Base-by-base conservation (phyloP, 305 asterid species). In the Fraxinus sp. region DNA sequence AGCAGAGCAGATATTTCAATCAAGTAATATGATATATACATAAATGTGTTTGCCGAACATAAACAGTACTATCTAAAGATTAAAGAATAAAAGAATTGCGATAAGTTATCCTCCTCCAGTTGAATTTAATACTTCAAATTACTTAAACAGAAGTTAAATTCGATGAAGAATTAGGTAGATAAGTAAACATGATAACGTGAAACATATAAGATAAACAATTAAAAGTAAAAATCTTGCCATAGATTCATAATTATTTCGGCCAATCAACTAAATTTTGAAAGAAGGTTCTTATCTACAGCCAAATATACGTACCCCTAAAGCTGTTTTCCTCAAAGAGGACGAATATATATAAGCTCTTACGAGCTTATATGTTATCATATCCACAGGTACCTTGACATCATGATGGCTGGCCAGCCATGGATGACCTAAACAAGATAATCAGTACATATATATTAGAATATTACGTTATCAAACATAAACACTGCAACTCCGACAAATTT, bases 401-500 rank as follows among this genome's bases (percentile, higher is more conserved):
- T 90, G 96, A 86, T 88, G 87, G 43, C 95, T 95, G 35, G 91
- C 91, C 84, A 97, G 87, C 99, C 99, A 97, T 6, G 99, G 98
- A 90, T 97, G 99, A 91, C 98, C 98, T 96, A 82, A 74, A 85
- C 76, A 89, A 24, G 39, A 89, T 78, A 71, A 81, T 32, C 59
- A 46, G 16, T 20, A 33, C 71, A 20, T 22, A 22, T 13, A 13
- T 43, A 77, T 82, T 57, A 74, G 71, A 28, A 18, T 11, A 41
- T 35, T 80, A 78, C 30, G 28, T 55, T 22, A 64, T 43, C 75
- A 78, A 41, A 83, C 13, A 55, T 16, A 83, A 78, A 37, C 36
- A 24, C 20, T 24, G 36, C 36, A 33, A 74, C 41, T 3, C 14
- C 5, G 10, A 26, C 36, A 20, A 57, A 36, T 18, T 70, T 35